These are phyloP conservation scores for Umbelopsis ramanniana DNA, from an alignment of 192 early-diverging fungal species.

Conservation along the genomic window DNA sequence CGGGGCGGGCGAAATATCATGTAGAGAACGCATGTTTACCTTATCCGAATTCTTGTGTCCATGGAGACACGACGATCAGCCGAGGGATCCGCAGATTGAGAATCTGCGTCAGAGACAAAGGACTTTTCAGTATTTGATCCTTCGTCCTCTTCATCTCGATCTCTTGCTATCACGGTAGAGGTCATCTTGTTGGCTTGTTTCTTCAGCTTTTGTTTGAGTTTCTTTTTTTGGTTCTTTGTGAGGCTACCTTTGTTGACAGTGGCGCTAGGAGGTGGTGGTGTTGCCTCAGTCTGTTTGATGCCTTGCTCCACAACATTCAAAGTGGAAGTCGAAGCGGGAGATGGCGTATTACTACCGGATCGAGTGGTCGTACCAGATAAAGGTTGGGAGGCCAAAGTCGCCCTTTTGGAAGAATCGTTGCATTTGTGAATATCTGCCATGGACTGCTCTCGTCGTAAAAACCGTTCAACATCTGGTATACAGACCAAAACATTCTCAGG, in stretches of 20 bases:
- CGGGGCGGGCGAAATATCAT: no score
- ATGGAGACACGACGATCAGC: neutral
- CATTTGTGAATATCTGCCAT: constrained; percentile 28
- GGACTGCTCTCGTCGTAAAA: constrained; percentile 34
- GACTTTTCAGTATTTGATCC: neutral
- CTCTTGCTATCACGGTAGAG: neutral
- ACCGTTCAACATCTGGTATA: constrained; percentile 77
- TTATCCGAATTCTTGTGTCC: constrained; percentile 20
- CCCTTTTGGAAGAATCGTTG: constrained; percentile 1
- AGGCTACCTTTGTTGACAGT: constrained; percentile 27
- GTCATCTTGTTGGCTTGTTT: constrained; percentile 30
- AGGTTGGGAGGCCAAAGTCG: neutral
- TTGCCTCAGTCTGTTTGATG: neutral
- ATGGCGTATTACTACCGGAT: constrained; percentile 8
- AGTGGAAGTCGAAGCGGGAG: neutral
- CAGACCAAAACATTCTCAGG: constrained; percentile 95
- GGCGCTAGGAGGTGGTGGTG: neutral
- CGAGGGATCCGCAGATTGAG: neutral
- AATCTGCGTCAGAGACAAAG: neutral
- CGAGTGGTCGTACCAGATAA: constrained; percentile 16
- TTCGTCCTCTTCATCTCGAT: constrained; percentile 2
- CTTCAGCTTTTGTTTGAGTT: constrained; percentile 51
- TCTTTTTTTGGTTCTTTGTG: constrained; percentile 60
- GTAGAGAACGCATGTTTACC: neutral
- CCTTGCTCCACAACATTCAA: neutral